phyloP scores from a whole-genome alignment of 1,284 basidiomycete species.

The Naganishia sp. region DNA sequence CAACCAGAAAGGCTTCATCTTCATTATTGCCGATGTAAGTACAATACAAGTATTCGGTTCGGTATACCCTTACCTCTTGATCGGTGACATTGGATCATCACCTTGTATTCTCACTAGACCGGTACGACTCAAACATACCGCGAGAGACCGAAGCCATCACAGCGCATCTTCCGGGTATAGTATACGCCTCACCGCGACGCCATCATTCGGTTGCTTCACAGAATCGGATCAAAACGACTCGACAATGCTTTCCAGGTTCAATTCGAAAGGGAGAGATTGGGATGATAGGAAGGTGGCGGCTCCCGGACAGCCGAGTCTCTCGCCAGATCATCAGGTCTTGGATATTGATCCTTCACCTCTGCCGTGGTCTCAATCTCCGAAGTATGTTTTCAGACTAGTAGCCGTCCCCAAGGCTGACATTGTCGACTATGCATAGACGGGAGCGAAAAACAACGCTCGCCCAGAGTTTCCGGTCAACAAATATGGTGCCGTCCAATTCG shows the following conservation, averaged over 20 bases:
- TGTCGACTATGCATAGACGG: background rate
- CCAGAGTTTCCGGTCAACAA: slow-evolving; percentile 16
- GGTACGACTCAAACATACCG: no score
- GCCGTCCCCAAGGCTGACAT: no score
- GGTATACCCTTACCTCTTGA: no score
- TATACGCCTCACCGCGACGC: no score
- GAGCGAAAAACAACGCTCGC: slow-evolving; percentile 32
- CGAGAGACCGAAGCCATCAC: no score
- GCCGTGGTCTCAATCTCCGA: slow-evolving; percentile 21
- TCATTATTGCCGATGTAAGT: no score
- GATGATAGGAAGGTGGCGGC: slow-evolving; percentile 23
- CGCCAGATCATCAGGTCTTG: background rate
- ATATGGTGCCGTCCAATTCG: slow-evolving; percentile 10
- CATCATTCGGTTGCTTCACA: background rate
- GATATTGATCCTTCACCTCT: slow-evolving; percentile 14
- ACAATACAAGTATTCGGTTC: no score
- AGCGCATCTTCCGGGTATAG: no score
- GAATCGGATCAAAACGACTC: background rate
- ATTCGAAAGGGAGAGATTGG: slow-evolving; percentile 24
- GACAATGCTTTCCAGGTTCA: slow-evolving; percentile 24
- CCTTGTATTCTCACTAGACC: no score
- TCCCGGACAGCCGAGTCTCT: slow-evolving; percentile 13
- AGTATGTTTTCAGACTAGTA: background rate
- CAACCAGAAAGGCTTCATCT: no score
- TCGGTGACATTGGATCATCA: no score